Evolutionary conservation across 2,329 filamentous ascomycete genomes (phyloP).

Genomic region (Periconia digitata): DNA sequence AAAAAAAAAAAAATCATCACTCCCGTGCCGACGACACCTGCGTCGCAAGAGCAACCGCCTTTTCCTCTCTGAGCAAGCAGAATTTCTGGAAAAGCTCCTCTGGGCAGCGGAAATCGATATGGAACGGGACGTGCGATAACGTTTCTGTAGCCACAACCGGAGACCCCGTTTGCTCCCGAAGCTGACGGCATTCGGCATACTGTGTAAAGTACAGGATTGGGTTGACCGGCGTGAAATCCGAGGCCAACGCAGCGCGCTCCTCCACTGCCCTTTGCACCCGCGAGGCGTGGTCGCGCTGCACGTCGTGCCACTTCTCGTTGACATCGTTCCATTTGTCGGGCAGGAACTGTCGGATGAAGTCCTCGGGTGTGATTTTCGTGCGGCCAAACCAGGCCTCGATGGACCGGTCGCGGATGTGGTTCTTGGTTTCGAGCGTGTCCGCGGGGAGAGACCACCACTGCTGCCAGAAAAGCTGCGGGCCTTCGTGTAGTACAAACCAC

Average conservation of each 20-base stretch:
- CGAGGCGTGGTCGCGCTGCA: constrained; percentile 23
- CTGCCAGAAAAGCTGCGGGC: constrained; percentile 33
- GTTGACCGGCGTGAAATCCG: constrained; percentile 14
- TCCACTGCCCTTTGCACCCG: constrained; percentile 24
- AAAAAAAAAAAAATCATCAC: too few relatives aligned
- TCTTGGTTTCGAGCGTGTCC: constrained; percentile 14
- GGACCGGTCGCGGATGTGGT: constrained; percentile 32
- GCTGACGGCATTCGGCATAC: constrained; percentile 21
- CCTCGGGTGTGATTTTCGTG: constrained; percentile 12
- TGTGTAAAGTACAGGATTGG: constrained; percentile 25
- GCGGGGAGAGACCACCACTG: constrained; percentile 31
- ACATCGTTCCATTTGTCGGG: constrained; percentile 20
- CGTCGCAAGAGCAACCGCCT: constrained; percentile 4
- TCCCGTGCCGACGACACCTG: neutral
- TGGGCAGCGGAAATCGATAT: constrained; percentile 32
- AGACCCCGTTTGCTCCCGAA: constrained; percentile 10
- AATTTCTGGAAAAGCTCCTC: constrained; percentile 23
- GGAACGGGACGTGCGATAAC: constrained; percentile 26
- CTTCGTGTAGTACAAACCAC: constrained; percentile 36
- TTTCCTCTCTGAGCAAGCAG: constrained; percentile 6
- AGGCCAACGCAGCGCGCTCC: constrained; percentile 13
- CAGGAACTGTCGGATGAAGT: constrained; percentile 16
- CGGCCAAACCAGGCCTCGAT: constrained; percentile 22
- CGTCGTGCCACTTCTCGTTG: constrained; percentile 18
- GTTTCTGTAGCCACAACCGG: constrained; percentile 16